phyloP scores from a whole-genome alignment of 441 rosid species.

The Syzygium malaccense region DNA sequence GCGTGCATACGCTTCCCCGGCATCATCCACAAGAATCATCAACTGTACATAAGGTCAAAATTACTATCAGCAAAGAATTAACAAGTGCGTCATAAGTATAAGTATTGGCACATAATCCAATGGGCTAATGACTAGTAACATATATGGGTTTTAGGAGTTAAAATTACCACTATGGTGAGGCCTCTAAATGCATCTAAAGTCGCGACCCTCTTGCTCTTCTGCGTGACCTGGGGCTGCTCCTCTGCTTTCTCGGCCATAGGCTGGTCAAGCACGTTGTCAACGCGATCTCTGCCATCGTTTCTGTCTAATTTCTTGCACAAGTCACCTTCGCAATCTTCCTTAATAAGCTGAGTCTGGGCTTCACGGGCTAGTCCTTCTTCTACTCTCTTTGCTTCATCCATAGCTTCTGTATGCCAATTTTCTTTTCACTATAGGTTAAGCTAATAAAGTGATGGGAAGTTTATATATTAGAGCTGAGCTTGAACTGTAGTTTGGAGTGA shows the following conservation, averaged over 20 bases:
- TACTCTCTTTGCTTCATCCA: constrained; percentile 40
- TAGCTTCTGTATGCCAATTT: not conserved
- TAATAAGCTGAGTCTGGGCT: not conserved
- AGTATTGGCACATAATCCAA: not conserved
- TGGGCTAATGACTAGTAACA: not conserved
- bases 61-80: not conserved
- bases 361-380: constrained; percentile 39
- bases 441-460: not conserved
- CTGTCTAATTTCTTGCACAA: not conserved
- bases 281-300: not conserved
- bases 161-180: constrained; percentile 45
- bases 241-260: constrained; percentile 3
- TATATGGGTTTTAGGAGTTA: not conserved
- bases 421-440: not conserved
- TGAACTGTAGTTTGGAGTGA: not conserved
- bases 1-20: constrained; percentile 37
- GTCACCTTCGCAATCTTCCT: not conserved
- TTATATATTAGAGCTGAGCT: not conserved
- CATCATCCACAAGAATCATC: constrained; percentile 65
- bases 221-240: constrained; percentile 21
- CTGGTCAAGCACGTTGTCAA: not conserved
- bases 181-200: constrained; percentile 71
- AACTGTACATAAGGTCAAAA: constrained; percentile 15
- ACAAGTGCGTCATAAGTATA: not conserved
- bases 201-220: constrained; percentile 48